Percentiles rank a stretch among this genome's conserved stretches.
Conservation (phyloP, 768 basidiomycete genomes). For the Kwoniella mangroviensis region DNA sequence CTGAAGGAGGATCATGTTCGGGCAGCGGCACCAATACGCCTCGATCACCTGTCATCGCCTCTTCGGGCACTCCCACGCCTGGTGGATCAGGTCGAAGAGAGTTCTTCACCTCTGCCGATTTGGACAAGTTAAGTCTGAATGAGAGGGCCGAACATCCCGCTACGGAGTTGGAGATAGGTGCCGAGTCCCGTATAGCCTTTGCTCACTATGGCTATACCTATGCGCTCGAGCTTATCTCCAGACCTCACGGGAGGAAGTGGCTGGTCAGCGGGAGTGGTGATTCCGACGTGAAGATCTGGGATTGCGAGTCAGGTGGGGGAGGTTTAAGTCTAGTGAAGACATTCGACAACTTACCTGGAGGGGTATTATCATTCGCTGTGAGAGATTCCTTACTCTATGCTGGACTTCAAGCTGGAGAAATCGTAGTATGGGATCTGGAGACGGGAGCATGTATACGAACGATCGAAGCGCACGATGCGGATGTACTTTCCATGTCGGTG, state of each 20-base stretch:
- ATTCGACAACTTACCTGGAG: conserved; percentile 64
- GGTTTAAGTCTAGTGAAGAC: conserved; percentile 39
- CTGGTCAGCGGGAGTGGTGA: conserved; percentile 90
- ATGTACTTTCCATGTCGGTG: conserved; percentile 79
- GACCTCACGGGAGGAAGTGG: conserved; percentile 57
- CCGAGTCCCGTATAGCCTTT: conserved; percentile 75
- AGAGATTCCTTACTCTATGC: conserved; percentile 83
- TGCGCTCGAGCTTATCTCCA: conserved; percentile 68
- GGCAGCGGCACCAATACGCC: conserved; percentile 59
- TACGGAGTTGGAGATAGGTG: conserved; percentile 62
- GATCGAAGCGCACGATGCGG: conserved; percentile 85
- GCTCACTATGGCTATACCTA: conserved; percentile 96
- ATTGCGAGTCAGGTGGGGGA: conserved; percentile 37
- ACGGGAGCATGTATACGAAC: conserved; percentile 84
- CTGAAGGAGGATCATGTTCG: conserved; percentile 65
- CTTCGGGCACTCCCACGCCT: conserved; percentile 1
- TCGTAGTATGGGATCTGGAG: conserved; percentile 88
- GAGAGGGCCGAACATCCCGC: conserved; percentile 23
- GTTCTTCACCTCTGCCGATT: conserved; percentile 20
- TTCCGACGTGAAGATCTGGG: conserved; percentile 72
- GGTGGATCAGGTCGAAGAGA: conserved; percentile 12
- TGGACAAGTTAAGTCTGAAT: conserved; percentile 18
- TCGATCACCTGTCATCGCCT: conserved; percentile 11
- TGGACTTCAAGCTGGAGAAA: conserved; percentile 91
- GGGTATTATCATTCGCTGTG: conserved; percentile 77